A percentile compares a stretch with the other conserved stretches of the same genome.
These are phyloP conservation scores for Vanderwaltozyma yarrowii DNA, from an alignment of 805 yeast species.

Conservation along the genomic window DNA sequence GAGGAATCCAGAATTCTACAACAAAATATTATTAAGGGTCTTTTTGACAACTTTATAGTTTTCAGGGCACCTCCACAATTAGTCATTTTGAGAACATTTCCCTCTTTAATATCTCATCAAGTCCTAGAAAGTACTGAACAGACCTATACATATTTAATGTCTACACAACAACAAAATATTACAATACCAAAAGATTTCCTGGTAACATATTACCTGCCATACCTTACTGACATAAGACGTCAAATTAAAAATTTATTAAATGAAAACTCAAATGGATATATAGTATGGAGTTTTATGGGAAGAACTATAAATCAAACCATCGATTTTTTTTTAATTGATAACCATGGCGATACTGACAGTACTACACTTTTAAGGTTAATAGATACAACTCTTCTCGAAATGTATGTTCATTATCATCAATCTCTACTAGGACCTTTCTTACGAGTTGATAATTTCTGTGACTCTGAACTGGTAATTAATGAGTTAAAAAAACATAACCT, in stretches of 20 bases:
- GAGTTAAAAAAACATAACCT: conserved; percentile 39
- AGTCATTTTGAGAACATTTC: conserved; percentile 37
- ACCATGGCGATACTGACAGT: conserved; percentile 25
- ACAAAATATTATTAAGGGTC: conserved; percentile 10
- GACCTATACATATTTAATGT: too few species aligned
- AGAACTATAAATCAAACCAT: conserved; percentile 15
- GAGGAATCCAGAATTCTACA: conserved; percentile 6
- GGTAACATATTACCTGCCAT: too few species aligned
- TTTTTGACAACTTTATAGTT: conserved; percentile 34
- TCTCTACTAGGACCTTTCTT: conserved; percentile 75
- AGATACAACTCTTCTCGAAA: conserved; percentile 69
- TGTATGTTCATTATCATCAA: conserved; percentile 61
- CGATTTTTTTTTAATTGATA: conserved; percentile 23
- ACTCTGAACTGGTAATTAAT: conserved; percentile 47
- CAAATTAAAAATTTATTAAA: conserved; percentile 27
- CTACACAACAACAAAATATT: too few species aligned
- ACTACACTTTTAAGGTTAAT: conserved; percentile 38
- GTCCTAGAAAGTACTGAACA: too few species aligned
- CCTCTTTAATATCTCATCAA: too few species aligned
- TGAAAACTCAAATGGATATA: conserved; percentile 5
- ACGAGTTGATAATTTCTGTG: conserved; percentile 66
- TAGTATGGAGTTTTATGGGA: conserved; percentile 15
- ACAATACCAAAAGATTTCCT: too few species aligned
- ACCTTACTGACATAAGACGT: conserved; percentile 43
- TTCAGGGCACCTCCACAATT: conserved; percentile 51